These are phyloP conservation scores for Syzygium aromaticum DNA, from an alignment of 345 rosid species.

Conservation along the genomic window DNA sequence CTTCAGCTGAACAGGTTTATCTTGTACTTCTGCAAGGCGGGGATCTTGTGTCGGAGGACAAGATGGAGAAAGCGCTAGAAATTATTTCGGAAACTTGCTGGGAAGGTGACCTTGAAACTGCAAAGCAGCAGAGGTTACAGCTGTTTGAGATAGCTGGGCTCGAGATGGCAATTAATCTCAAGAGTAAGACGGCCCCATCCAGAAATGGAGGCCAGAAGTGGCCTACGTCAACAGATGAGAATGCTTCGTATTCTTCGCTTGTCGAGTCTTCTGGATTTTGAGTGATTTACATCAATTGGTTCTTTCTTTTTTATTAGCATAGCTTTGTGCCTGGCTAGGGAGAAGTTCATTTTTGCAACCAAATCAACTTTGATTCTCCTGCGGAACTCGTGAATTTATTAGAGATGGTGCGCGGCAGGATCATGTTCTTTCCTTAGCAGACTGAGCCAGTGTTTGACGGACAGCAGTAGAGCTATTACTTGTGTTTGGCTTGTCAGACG, in stretches of 20 bases:
- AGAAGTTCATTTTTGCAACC: background rate
- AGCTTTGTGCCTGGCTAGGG: background rate
- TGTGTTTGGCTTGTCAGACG: background rate
- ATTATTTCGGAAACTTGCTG: slow-evolving; percentile 58
- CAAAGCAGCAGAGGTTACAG: slow-evolving; percentile 37
- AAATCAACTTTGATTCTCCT: background rate
- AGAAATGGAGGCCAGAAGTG: slow-evolving; percentile 9
- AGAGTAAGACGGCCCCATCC: slow-evolving; percentile 11
- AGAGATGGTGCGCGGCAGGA: background rate
- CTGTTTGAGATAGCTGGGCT: slow-evolving; percentile 54
- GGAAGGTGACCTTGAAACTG: slow-evolving; percentile 61
- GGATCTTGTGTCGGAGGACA: slow-evolving; percentile 46
- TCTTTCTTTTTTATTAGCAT: background rate
- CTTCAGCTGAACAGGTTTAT: slow-evolving; percentile 65
- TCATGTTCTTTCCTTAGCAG: background rate
- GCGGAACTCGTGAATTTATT: background rate
- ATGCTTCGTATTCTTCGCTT: slow-evolving; percentile 76
- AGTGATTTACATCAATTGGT: background rate
- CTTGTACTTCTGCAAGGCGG: slow-evolving; percentile 65
- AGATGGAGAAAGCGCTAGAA: slow-evolving; percentile 49
- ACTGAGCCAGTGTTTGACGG: background rate
- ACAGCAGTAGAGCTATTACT: background rate
- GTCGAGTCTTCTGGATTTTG: slow-evolving; percentile 83
- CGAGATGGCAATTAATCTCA: slow-evolving; percentile 18
- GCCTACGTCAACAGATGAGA: slow-evolving; percentile 42